These are phyloP conservation scores for Chionographis japonica DNA, from an alignment of 106 monocot species.

Conservation along the genomic window DNA sequence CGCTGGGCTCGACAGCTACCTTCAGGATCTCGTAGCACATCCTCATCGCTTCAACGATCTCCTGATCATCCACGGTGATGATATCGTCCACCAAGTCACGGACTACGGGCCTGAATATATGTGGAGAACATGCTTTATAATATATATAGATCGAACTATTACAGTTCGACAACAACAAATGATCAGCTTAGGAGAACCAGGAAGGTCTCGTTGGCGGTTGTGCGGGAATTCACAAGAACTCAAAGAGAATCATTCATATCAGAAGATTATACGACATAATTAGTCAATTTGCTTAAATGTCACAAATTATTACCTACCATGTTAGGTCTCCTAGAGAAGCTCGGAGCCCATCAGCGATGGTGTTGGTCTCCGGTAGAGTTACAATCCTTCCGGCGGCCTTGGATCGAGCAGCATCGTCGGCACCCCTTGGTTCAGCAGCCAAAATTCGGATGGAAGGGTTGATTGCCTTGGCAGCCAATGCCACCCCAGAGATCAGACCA, in stretches of 20 bases:
- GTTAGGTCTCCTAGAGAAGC: conserved; percentile 89
- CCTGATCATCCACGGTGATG: conserved; percentile 61
- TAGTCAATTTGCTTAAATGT: neutral
- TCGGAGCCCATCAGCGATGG: conserved; percentile 92
- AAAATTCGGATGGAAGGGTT: conserved; percentile 76
- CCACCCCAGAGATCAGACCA: conserved; percentile 86
- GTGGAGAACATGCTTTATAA: no score
- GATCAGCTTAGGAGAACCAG: no score
- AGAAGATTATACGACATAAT: no score
- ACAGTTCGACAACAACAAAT: no score
- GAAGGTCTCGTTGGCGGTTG: no score
- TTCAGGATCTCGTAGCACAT: conserved; percentile 92
- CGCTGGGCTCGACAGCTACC: conserved; percentile 87
- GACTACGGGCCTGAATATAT: conserved; percentile 70
- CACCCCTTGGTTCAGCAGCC: conserved; percentile 90
- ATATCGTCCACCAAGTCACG: conserved; percentile 89
- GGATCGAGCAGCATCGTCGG: conserved; percentile 87
- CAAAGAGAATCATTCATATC: no score
- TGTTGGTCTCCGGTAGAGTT: conserved; percentile 50
- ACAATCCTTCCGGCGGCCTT: conserved; percentile 70
- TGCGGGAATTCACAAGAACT: no score
- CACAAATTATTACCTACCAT: conserved; percentile 42
- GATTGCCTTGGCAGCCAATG: conserved; percentile 83
- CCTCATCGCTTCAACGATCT: conserved; percentile 83
- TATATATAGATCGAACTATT: no score